Base-by-base conservation (phyloP, 345 rosid genomes). In the Raphanus sativus region DNA sequence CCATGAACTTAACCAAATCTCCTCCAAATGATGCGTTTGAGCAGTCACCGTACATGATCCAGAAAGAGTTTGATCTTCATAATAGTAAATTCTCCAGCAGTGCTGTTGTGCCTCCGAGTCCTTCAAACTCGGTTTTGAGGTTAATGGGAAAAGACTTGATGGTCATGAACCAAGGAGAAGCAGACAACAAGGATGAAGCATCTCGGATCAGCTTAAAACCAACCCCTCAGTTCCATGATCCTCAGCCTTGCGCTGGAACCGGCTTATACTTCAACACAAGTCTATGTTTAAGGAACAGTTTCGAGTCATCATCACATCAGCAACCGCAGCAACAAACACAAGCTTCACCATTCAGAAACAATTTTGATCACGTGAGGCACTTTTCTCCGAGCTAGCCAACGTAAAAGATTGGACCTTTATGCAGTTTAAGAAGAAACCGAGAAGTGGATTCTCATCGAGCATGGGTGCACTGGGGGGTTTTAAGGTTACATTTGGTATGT, bases 101-200 rank as follows among this genome's bases (percentile, higher is more conserved):
- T 40, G 59, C 16, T 38, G 21, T 67, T 75, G 92, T 86, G 65
- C 84, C 94, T 80, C 81, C 90, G 26, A 88, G 92, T 85, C 97
- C 97, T 52, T 52, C 59, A n/a, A 92, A 86, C 81, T 92, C 98
- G 0, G 71, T 92, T 69, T 90, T 95, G 45, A 82, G 99, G 84
- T 82, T 95, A 83, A 95, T 95, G 99, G 99, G 99, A 21, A 95
- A 95, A 87, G 89, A 95, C 75, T 82, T 95, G 77, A 86, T 94
- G 92, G 93, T 95, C 82, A 87, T 95, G 83, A 95, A 86, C 87
- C 85, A 95, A 83, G 97, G 86, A 64, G 92, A 89, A 50, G 86
- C 87, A 66, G 77, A 81, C 66, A 32, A 5, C 1, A 52, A 62
- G 10, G 33, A 42, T 68, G 84, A 69, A 67, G 86, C 75, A 72